Base-by-base conservation (phyloP, 495 filamentous ascomycete species). In the Penicillium ucsense region DNA sequence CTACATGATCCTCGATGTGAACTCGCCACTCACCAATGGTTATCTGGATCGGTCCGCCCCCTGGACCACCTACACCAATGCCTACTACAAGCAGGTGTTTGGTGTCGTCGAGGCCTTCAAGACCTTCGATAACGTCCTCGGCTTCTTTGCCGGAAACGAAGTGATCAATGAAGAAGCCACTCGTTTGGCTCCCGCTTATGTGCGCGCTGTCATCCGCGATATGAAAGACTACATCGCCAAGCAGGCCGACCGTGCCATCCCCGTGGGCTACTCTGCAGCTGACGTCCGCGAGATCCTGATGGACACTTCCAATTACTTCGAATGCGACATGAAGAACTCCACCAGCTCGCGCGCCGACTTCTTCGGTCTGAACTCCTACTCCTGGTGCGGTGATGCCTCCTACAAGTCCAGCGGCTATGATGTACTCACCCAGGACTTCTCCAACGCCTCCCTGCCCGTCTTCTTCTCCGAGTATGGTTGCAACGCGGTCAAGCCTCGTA, bases 401-500 rank as follows among this genome's bases (percentile, higher is more conserved):
- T 92, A 82, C 75, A 66, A 75, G 34, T 77, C 75, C 40, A 79
- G 83, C 3, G 75, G 81, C 51, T 97, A 89, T 66, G 70, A 94
- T 62, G 64, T 71, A 9, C 73, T 97, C 4, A 80, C 86, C 37
- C 61, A 70, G 6, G 76, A 83, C 56, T 94, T 97, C 72, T 62
- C 65, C 44, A 77, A 77, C 51, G 82, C 78, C 46, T 83, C 82
- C 31, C 75, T 95, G 45, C 91, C 91, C 20, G 78, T 96, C 46
- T 95, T 97, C 80, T 95, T 94, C 76, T 91, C 86, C 55, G 92
- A 98, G 68, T 97, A 86, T 50, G 92, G 92, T 51, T 98, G 92
- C 78, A 97, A 95, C 76, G 70, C 77, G 28, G 80, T 83, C 31
- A 66, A 69, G 35, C 89, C 91, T 11, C 86, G 92, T 59, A 53